Base-by-base conservation (phyloP, 768 basidiomycete genomes). In the Boletus subparvulus region DNA sequence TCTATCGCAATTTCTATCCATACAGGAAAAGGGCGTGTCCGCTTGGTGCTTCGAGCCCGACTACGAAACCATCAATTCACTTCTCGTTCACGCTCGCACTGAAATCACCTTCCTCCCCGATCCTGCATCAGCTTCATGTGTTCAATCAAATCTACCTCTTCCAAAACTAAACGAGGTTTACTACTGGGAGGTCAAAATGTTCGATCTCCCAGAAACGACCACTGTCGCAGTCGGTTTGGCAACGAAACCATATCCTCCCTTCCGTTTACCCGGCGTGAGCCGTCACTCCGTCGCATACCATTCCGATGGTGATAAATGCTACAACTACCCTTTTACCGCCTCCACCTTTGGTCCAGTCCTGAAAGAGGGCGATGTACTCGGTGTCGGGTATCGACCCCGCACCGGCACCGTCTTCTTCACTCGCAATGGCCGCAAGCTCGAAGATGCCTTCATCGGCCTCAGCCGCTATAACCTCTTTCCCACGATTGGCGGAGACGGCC, bases 1-100 rank as follows among this genome's bases (percentile, higher is more conserved):
- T 1, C 80, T 99, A 51, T 96, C 96, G 10, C 97, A 99, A 68
- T 98, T 98, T 75, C 86, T 99, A 21, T 94, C 95, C 28, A 99
- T 99, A 55, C 97, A 99, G 71, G 97, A 99, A 75, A 99, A 99
- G 69, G 97, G 97, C 62, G 96, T 99, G 44, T 96, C 95, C 28
- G 97, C 97, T 17, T 99, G 97, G 97, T 94, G 87, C 39, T 99
- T 99, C 69, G 97, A 99, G 72, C 97, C 97, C 36, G 97, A 98
- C 71, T 98, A 95, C 70, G 95, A 98, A 74, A 88, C 92, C 51
- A 85, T 94, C 70, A 88, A 91, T 61, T 93, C 92, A 9, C 80
- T 98, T 44, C 83, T 98, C 41, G 96, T 99, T 48, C 94, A 97
- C 65, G 87, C 92, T 21, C 86, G 97, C 47, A 99, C 97, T 0